phyloP scores from a whole-genome alignment of 768 basidiomycete genomes.

The Cystoderma amianthinum region DNA sequence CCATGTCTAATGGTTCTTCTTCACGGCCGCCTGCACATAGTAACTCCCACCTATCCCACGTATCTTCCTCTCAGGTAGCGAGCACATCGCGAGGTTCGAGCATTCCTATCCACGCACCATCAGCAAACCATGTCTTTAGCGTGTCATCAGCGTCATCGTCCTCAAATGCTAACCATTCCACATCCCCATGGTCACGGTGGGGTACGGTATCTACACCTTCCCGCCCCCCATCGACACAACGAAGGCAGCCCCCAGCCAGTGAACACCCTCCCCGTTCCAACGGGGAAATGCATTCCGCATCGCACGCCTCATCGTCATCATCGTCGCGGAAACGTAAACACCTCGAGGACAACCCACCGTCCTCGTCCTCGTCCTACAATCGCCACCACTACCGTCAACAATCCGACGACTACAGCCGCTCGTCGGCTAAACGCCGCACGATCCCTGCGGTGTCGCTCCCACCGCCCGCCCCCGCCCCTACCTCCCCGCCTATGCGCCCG shows the following conservation, averaged over 20 bases:
- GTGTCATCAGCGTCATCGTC: slow-evolving; percentile 4
- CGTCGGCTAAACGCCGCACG: slow-evolving; percentile 28
- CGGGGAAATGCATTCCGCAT: slow-evolving; percentile 10
- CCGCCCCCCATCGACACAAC: slow-evolving; percentile 36
- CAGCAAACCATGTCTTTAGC: slow-evolving; percentile 8
- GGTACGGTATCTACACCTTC: slow-evolving; percentile 38
- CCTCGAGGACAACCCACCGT: slow-evolving; percentile 21
- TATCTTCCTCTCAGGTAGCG: slow-evolving; percentile 8
- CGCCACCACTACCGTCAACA: slow-evolving; percentile 12
- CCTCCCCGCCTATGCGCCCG: slow-evolving; percentile 22
- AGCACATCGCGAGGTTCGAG: slow-evolving; percentile 6
- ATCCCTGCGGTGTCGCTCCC: slow-evolving; percentile 20
- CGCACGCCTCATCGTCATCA: slow-evolving; percentile 27
- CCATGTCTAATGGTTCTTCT: slow-evolving; percentile 14
- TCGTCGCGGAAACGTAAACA: slow-evolving; percentile 40
- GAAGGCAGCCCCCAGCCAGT: slow-evolving; percentile 24
- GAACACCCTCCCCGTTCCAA: slow-evolving; percentile 14
- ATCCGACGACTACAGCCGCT: slow-evolving; percentile 6
- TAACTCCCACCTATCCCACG: slow-evolving; percentile 6
- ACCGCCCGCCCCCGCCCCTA: slow-evolving; percentile 8
- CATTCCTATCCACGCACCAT: slow-evolving; percentile 6
- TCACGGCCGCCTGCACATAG: slow-evolving; percentile 15
- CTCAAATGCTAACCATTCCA: slow-evolving; percentile 13
- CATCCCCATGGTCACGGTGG: slow-evolving; percentile 44
- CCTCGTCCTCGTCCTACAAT: slow-evolving; percentile 13